Conservation (phyloP, 2,329 filamentous ascomycete species). For the Fusarium subtropicale region DNA sequence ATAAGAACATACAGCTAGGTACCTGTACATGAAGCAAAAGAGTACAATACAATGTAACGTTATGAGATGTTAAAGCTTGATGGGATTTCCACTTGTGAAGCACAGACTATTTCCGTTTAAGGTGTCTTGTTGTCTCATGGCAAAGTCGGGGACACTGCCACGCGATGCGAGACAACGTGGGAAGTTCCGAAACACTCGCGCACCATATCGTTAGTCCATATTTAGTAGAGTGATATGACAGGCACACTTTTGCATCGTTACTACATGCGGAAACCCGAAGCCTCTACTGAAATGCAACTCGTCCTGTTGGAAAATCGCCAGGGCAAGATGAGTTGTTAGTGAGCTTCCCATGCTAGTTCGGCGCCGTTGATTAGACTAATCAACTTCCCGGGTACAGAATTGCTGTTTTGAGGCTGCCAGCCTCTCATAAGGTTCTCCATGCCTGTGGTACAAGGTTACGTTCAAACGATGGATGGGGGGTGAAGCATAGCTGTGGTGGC, state of each 20-base stretch:
- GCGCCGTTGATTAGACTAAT: slow-evolving; percentile 30
- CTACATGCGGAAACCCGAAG: slow-evolving; percentile 20
- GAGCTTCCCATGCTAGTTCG: slow-evolving; percentile 17
- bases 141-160: slow-evolving; percentile 18
- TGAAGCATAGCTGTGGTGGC: slow-evolving; percentile 20
- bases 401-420: slow-evolving; percentile 6
- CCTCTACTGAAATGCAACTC: slow-evolving; percentile 30
- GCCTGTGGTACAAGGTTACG: background rate
- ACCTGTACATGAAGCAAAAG: slow-evolving; percentile 15
- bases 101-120: slow-evolving; percentile 18
- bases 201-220: background rate
- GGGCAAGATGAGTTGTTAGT: slow-evolving; percentile 1
- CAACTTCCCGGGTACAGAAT: slow-evolving; percentile 5
- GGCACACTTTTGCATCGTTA: slow-evolving; percentile 22
- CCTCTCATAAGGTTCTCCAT: background rate
- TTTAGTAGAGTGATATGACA: background rate
- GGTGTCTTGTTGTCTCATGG: slow-evolving; percentile 3
- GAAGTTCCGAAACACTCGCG: slow-evolving; percentile 1
- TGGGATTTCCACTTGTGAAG: slow-evolving; percentile 8
- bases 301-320: slow-evolving; percentile 2
- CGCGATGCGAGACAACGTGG: slow-evolving; percentile 1
- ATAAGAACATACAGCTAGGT: slow-evolving; percentile 22
- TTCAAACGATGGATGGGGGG: slow-evolving; percentile 16
- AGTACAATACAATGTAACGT: slow-evolving; percentile 3
- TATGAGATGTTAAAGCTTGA: background rate